Base-by-base conservation (phyloP, 768 basidiomycete species). In the Ramaria rubella region DNA sequence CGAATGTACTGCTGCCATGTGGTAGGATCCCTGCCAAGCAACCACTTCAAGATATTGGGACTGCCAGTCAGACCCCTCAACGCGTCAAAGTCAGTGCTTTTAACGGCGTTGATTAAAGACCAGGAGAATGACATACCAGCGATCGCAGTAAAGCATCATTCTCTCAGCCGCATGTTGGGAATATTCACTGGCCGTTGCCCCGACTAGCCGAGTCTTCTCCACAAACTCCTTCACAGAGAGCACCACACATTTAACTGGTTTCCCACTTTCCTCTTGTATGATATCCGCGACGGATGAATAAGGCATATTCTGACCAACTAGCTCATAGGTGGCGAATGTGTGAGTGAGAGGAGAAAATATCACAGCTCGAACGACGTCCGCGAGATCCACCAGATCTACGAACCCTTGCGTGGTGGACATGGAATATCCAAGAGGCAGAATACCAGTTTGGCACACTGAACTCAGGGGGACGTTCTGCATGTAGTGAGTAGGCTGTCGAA, bases 121-220 rank as follows among this genome's bases (percentile, higher is more conserved):
- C 7, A 24, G 19, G 45, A 29, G 21, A n/a, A n/a, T n/a, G n/a
- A 17, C 64, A 34, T 53, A 69, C 70, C 66, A 58, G 23, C 58
- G 62, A 59, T 71, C 66, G 42, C 69, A 71, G 30, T 72, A 73
- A 26, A 58, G 62, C 23, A 71, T 58, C 70, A 73, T 70, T 48
- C 68, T 53, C 42, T 64, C 61, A 31, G 66, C 36, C 2, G 61
- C 65, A n/a, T 69, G 67, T 24, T 54, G 53, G 9, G 49, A 56
- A 52, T 69, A 68, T 5, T 62, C 62, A 34, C 59, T 59, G 24
- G 50, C 38, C 23, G 50, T 51, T 7, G 57, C 59, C 12, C 60
- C 58, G 7, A 26, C 45, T 17, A 40, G 30, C 9, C 55, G 52
- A 21, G 52, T 51, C 44, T 21, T 52, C 31, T 55, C 48, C 15